Evolutionary conservation across 352 stramenopile genomes (phyloP).

Genomic region (Phytopythium litorale): DNA sequence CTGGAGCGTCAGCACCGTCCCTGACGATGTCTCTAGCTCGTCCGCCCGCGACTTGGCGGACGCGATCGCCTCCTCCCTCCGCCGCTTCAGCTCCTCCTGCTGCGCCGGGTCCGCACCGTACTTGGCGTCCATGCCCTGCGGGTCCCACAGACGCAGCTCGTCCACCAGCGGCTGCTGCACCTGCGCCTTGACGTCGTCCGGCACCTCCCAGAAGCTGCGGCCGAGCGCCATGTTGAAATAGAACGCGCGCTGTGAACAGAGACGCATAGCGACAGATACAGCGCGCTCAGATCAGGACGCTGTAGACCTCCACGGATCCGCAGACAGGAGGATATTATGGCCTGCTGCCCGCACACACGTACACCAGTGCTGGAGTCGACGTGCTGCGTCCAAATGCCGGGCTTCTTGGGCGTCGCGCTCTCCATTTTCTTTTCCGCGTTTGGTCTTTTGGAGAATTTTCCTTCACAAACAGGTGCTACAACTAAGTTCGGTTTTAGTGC

Average conservation of each 20-base stretch:
- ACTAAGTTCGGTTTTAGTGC: not conserved
- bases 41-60: slow-evolving; percentile 23
- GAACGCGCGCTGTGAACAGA: slow-evolving; percentile 44
- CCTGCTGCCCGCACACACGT: slow-evolving; percentile 7
- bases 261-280: not conserved
- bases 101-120: slow-evolving; percentile 20
- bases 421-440: slow-evolving; percentile 17
- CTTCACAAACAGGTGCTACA: not conserved
- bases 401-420: slow-evolving; percentile 29
- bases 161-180: slow-evolving; percentile 48
- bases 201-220: slow-evolving; percentile 74
- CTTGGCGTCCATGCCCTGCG: slow-evolving; percentile 26
- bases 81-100: slow-evolving; percentile 28
- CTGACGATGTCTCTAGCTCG: slow-evolving; percentile 6
- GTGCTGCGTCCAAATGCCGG: slow-evolving; percentile 75
- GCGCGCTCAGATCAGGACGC: not conserved
- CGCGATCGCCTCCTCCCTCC: slow-evolving; percentile 36
- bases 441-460: not conserved
- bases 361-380: slow-evolving; percentile 52
- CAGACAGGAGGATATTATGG: not conserved
- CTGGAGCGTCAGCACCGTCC: slow-evolving; percentile 27
- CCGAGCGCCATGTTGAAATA: slow-evolving; percentile 79
- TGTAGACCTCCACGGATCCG: not conserved
- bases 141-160: slow-evolving; percentile 44
- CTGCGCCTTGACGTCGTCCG: slow-evolving; percentile 39